Evolutionary conservation across 1,284 basidiomycete genomes (phyloP), one percentile per base, ranked within the genome.

Genomic region (Irpex sp.): DNA sequence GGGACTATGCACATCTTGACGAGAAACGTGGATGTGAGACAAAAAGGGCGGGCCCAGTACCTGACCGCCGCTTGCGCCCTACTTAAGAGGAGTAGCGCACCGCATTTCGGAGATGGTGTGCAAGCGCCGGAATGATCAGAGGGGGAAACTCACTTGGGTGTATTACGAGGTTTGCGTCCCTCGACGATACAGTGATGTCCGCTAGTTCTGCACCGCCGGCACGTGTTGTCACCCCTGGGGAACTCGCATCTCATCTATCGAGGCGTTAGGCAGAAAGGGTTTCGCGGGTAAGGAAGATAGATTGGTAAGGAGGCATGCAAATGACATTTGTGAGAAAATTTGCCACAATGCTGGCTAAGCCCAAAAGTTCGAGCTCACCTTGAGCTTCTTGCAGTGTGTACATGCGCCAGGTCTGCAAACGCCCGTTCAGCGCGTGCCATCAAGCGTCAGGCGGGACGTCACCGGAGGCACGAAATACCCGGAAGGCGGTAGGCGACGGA

Each of bases 211-310:
- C 91, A 92, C 62, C 90, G 83, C 71, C 83, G 86, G 76, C 89
- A 92, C 40, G 87, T 85, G 72, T 85, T 86, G 59, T 88, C 85
- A 65, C 81, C 79, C 67, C 78, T 78, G 55, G 87, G 86, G 72
- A 92, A 91, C 68, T 87, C 87, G 75, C 91, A 92, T 79, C 88
- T 91, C 90, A 92, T 92, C 89, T 92, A 26, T 38, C 11, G 37
- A 34, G 58, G 26, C 57, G 57, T 62, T n/a, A 48, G 56, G 44
- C 57, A 31, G 49, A 52, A 36, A 56, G 47, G 26, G 58, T 11
- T 26, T 36, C 44, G 59, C n/a, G 36, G 21, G 47, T 5, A 34
- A 37, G 52, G 44, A 17, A 65, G 26, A 57, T 9, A 34, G 31
- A 64, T 19, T 36, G 54, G 54, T 34, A 36, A 34, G 26, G 21